Percentiles rank a stretch among this genome's conserved stretches.
Evolutionary conservation across 192 early-diverging fungal species (phyloP).

Genomic region (Dimargaris xerosporica): DNA sequence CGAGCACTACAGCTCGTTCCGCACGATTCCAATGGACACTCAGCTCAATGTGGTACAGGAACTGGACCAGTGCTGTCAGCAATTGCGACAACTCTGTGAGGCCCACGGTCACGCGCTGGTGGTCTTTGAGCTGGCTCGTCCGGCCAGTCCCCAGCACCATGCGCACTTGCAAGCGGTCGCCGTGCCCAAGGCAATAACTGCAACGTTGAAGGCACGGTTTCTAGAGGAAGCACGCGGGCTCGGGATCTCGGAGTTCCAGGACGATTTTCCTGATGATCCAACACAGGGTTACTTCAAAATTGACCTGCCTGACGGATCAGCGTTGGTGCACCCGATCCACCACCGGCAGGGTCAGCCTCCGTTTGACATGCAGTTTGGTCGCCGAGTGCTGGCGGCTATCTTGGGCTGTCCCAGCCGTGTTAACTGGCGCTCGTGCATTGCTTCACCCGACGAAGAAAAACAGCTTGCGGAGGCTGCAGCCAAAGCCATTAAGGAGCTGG

Average conservation of each 20-base stretch:
- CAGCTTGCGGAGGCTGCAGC: neutral
- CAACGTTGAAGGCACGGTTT: slow-evolving; percentile 14
- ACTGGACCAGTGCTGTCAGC: slow-evolving; percentile 37
- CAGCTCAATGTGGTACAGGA: slow-evolving; percentile 17
- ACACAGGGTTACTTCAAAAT: slow-evolving; percentile 31
- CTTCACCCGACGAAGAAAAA: slow-evolving; percentile 46
- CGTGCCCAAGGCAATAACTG: slow-evolving; percentile 13
- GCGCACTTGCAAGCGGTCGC: slow-evolving; percentile 48
- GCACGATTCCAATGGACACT: slow-evolving; percentile 3
- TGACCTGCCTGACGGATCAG: slow-evolving; percentile 33
- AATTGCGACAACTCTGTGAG: slow-evolving; percentile 33
- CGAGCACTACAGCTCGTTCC: slow-evolving; percentile 30
- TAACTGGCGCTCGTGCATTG: slow-evolving; percentile 67
- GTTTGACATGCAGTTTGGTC: slow-evolving; percentile 69
- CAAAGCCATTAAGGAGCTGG: neutral
- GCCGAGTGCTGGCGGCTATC: slow-evolving; percentile 47
- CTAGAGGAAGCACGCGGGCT: slow-evolving; percentile 21
- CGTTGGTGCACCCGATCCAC: slow-evolving; percentile 27
- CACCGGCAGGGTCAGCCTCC: slow-evolving; percentile 14
- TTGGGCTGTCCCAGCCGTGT: slow-evolving; percentile 50
- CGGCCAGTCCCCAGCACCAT: slow-evolving; percentile 34
- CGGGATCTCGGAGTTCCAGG: slow-evolving; percentile 23
- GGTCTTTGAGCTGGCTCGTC: slow-evolving; percentile 55
- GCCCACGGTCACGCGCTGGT: slow-evolving; percentile 49
- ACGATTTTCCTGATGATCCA: slow-evolving; percentile 12